phyloP scores from a whole-genome alignment of 1,284 basidiomycete species.

The Irpex rosettiformis region DNA sequence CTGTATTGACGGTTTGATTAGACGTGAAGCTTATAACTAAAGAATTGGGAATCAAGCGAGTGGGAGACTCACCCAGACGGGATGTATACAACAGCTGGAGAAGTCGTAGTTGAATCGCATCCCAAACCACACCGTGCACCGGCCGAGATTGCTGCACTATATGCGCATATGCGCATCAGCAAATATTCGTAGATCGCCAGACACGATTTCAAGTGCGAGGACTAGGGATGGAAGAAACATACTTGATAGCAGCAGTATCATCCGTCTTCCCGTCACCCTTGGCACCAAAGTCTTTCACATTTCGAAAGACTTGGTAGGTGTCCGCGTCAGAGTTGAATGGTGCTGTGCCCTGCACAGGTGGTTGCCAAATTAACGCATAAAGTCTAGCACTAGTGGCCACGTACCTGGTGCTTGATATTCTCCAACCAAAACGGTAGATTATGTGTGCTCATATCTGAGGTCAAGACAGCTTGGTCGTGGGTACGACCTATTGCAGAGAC shows the following conservation, averaged over 20 bases:
- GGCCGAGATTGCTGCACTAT: constrained; percentile 51
- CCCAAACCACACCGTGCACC: constrained; percentile 56
- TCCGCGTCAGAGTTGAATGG: constrained; percentile 55
- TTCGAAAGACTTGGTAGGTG: constrained; percentile 70
- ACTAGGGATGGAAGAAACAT: constrained; percentile 11
- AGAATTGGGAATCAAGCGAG: too few species aligned
- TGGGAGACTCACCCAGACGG: constrained; percentile 37
- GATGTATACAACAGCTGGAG: constrained; percentile 56
- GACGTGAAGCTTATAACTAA: too few species aligned
- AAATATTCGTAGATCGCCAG: not conserved
- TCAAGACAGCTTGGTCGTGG: constrained; percentile 26
- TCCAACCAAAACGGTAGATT: constrained; percentile 69
- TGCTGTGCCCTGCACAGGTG: constrained; percentile 38
- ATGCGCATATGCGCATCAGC: too few species aligned
- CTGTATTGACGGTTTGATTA: constrained; percentile 27
- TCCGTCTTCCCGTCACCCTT: constrained; percentile 67
- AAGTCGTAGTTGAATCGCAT: constrained; percentile 35
- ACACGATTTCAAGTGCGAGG: not conserved
- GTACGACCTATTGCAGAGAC: not conserved
- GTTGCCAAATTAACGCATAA: not conserved
- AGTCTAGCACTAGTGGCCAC: not conserved
- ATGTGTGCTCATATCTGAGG: constrained; percentile 50
- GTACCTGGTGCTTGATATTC: constrained; percentile 56
- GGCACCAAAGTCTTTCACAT: constrained; percentile 65
- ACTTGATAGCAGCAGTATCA: constrained; percentile 72